Conservation (phyloP, 495 filamentous ascomycete species). For the Penicillium pulvis region DNA sequence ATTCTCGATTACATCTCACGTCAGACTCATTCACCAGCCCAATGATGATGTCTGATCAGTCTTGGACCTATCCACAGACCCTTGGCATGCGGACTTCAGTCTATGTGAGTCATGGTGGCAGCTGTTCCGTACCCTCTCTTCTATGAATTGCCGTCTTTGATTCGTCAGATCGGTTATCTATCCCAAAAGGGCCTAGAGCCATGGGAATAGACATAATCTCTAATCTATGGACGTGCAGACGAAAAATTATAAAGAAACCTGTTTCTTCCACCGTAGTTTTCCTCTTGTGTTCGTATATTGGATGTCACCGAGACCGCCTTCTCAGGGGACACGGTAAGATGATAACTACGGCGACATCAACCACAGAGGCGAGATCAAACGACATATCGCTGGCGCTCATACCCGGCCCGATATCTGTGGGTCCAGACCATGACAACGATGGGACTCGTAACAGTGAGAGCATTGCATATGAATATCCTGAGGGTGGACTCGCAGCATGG, state of each 20-base stretch:
- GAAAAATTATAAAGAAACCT: too few relatives aligned
- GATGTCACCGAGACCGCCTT: too few relatives aligned
- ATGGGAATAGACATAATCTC: neutral
- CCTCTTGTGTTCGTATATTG: too few relatives aligned
- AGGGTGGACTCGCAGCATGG: conserved; percentile 60
- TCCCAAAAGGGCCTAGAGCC: neutral
- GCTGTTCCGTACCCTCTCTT: neutral
- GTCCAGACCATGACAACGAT: too few relatives aligned
- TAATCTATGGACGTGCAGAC: too few relatives aligned
- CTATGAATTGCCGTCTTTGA: neutral
- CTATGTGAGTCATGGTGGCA: neutral
- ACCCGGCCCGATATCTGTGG: too few relatives aligned
- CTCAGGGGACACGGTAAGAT: too few relatives aligned
- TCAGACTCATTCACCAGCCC: neutral
- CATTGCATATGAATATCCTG: conserved; percentile 46
- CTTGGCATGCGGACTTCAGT: neutral
- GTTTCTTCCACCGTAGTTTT: too few relatives aligned
- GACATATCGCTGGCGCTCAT: too few relatives aligned
- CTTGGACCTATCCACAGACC: neutral
- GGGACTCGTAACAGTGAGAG: too few relatives aligned
- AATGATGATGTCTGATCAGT: neutral
- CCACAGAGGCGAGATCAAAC: too few relatives aligned
- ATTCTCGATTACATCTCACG: neutral
- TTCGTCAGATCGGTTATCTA: neutral
- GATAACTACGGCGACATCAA: too few relatives aligned